Evolutionary conservation across 2,329 filamentous ascomycete genomes (phyloP).

Genomic region (Phialocephala sp.): DNA sequence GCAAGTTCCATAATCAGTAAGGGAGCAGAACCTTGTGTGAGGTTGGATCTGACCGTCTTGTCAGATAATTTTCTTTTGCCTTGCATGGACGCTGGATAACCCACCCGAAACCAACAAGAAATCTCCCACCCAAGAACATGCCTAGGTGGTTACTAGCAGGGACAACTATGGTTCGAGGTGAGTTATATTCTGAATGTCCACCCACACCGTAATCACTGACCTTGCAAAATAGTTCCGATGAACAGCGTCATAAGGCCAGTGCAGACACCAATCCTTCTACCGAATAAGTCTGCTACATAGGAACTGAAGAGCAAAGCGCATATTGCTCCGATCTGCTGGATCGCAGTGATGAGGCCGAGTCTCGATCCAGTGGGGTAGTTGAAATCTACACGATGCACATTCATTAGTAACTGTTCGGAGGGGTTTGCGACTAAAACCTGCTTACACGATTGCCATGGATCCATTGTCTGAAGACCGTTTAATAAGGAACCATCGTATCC

Average conservation of each 20-base stretch:
- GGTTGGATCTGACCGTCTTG: neutral
- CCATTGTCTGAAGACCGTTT: slow-evolving; percentile 52
- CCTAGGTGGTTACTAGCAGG: slow-evolving; percentile 40
- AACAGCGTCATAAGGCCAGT: slow-evolving; percentile 50
- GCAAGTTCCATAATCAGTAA: slow-evolving; percentile 46
- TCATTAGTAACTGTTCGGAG: neutral
- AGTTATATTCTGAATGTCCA: neutral
- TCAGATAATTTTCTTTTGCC: slow-evolving; percentile 43
- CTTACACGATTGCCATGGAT: slow-evolving; percentile 48
- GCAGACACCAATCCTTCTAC: slow-evolving; percentile 50
- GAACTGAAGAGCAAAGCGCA: slow-evolving; percentile 50
- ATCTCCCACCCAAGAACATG: slow-evolving; percentile 48
- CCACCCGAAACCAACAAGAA: slow-evolving; percentile 42
- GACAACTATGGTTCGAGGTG: slow-evolving; percentile 21
- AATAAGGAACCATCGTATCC: slow-evolving; percentile 51
- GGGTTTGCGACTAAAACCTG: neutral
- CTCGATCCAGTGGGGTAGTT: slow-evolving; percentile 39
- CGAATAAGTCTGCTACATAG: slow-evolving; percentile 51
- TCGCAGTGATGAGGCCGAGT: slow-evolving; percentile 49
- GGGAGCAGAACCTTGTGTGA: slow-evolving; percentile 28
- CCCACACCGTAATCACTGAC: neutral
- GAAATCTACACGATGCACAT: slow-evolving; percentile 24
- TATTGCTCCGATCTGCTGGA: slow-evolving; percentile 52
- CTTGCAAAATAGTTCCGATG: slow-evolving; percentile 47
- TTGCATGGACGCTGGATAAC: slow-evolving; percentile 41